Evolutionary conservation across 164 flowering plant genomes (phyloP), one percentile per base, ranked within the genome.

Genomic region (Stephania japonica): DNA sequence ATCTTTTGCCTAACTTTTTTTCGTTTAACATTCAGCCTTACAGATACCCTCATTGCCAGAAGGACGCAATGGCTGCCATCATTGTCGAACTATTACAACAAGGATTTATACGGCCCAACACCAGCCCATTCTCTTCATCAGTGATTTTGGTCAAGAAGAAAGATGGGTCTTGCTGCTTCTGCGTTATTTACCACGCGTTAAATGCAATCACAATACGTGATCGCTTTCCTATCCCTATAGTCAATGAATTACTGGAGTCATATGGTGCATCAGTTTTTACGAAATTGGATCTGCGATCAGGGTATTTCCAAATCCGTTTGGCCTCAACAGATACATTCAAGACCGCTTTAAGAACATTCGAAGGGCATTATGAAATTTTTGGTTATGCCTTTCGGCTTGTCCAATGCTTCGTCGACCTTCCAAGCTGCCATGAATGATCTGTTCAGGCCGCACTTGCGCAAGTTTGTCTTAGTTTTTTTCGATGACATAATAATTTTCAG

Each of bases 301-400:
- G 38, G 5, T 43, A 43, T 11, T 13, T 8, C 18, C 56, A 47
- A 44, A 50, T 50, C 18, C 18, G 25, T 4, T 1, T 21, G 14
- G 61, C 27, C 8, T 11, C 9, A 4, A 18, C 2, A 27, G 53
- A 69, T 10, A 44, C 47, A 10, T 3, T 7, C 16, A 69, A 69
- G 56, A 69, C 71, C 6, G 61, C 61, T n/a, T 69, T 69, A 1
- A 6, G 61, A 5, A 69, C 71, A 1, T 13, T 21, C 25, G 21
- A 69, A 1, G 72, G 61, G 13, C 61, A 68, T 4, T 69, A 44
- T 69, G 71, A 44, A 69, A 13, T 69, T 69, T 12, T 4, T 27
- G 4, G 38, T 44, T 10, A 69, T 69, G 72, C 72, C 72, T 19
- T 41, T 68, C 1, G 50, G 47, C 53, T 21, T 42, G 2, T 1